Conservation (phyloP, 345 rosid species). For the Pistacia atlantica region DNA sequence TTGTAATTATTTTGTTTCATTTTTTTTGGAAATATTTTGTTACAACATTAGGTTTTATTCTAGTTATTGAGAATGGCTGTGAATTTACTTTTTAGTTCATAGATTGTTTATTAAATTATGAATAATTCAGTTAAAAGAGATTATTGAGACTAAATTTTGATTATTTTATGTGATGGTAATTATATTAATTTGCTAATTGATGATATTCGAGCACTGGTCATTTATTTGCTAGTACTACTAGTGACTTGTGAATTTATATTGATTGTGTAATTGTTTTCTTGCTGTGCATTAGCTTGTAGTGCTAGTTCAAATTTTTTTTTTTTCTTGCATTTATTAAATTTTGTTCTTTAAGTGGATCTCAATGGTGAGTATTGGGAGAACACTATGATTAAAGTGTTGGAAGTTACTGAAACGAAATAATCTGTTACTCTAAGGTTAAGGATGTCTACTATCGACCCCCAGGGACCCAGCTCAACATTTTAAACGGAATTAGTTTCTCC, state of each 20-base stretch:
- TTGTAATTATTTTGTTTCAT: neutral
- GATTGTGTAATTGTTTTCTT: neutral
- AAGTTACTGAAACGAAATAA: slow-evolving; percentile 16
- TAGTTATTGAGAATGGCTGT: neutral
- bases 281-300: neutral
- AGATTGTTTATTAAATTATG: neutral
- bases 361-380: too few relatives aligned
- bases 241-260: neutral
- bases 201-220: neutral
- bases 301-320: neutral
- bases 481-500: slow-evolving; percentile 72
- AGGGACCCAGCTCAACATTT: slow-evolving; percentile 71
- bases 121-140: neutral
- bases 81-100: neutral
- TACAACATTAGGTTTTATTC: neutral
- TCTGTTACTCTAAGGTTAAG: slow-evolving; percentile 44
- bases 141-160: neutral
- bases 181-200: neutral
- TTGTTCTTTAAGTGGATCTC: too few relatives aligned
- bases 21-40: neutral
- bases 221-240: neutral
- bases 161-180: neutral
- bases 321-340: neutral
- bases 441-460: slow-evolving; percentile 80
- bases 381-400: neutral